Conservation (phyloP, 768 basidiomycete genomes). For the Podaxis carcinomalis region DNA sequence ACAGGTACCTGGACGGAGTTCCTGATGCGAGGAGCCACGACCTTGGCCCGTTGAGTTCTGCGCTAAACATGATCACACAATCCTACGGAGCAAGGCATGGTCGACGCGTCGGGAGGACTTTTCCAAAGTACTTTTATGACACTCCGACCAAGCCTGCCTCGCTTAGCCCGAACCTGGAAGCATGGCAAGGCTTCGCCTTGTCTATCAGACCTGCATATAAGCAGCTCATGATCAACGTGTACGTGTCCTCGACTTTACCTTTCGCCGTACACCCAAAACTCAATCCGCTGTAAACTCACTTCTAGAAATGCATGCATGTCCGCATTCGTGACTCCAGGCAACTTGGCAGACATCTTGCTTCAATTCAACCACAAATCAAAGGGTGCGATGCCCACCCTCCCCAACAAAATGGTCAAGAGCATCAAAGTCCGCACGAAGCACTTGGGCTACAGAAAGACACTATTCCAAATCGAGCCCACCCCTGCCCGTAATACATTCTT, state of each 20-base stretch:
- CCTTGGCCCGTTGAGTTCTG: constrained; percentile 43
- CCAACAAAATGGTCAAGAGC: constrained; percentile 41
- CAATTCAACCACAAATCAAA: constrained; percentile 36
- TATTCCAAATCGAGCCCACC: constrained; percentile 13
- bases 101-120: constrained; percentile 42
- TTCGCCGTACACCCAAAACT: background rate
- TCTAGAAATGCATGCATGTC: constrained; percentile 50
- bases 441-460: constrained; percentile 48
- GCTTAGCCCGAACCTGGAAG: constrained; percentile 26
- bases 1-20: constrained; percentile 46
- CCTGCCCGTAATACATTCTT: constrained; percentile 18
- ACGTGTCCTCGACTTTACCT: constrained; percentile 9
- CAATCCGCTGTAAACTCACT: background rate
- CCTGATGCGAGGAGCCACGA: constrained; percentile 37
- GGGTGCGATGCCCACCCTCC: constrained; percentile 40
- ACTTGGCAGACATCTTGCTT: constrained; percentile 51
- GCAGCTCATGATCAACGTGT: constrained; percentile 49
- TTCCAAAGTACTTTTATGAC: constrained; percentile 45
- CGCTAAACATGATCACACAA: constrained; percentile 53
- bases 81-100: constrained; percentile 38
- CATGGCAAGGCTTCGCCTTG: constrained; percentile 39
- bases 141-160: constrained; percentile 18
- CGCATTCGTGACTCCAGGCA: constrained; percentile 51
- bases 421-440: constrained; percentile 56
- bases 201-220: constrained; percentile 44